phyloP scores from a whole-genome alignment of 495 filamentous ascomycete species.

The Trichoderma parareesei region DNA sequence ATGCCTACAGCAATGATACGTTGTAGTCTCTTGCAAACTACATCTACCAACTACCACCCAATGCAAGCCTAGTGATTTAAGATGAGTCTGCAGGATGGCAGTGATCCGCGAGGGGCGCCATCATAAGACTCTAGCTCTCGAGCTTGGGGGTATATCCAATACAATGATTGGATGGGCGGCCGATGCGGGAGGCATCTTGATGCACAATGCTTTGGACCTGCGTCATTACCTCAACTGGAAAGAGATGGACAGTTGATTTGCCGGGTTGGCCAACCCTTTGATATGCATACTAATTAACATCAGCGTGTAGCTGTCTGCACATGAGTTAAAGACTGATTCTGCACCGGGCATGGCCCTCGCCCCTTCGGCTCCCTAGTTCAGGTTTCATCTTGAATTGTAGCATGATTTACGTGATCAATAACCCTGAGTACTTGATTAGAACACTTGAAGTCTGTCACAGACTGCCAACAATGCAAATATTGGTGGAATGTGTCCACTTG shows the following conservation, averaged over 20 bases:
- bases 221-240: neutral
- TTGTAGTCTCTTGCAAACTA: too few relatives aligned
- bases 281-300: neutral
- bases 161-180: neutral
- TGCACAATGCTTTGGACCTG: neutral
- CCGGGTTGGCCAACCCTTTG: neutral
- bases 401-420: too few relatives aligned
- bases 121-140: neutral
- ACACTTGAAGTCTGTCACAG: too few relatives aligned
- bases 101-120: neutral
- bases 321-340: neutral
- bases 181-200: neutral
- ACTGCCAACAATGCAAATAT: too few relatives aligned
- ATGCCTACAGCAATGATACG: too few relatives aligned
- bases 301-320: neutral
- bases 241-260: neutral
- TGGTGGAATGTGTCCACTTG: too few relatives aligned
- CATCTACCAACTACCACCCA: neutral
- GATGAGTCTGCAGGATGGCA: neutral
- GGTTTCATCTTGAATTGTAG: too few relatives aligned
- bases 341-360: too few relatives aligned
- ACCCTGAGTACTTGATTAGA: too few relatives aligned
- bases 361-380: too few relatives aligned
- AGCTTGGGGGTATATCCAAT: neutral
- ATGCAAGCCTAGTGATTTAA: neutral